A percentile compares a stretch with the other conserved stretches of the same genome.
Evolutionary conservation across 1,284 basidiomycete genomes (phyloP).

Genomic region (Mycosarcoma mackinlayi): DNA sequence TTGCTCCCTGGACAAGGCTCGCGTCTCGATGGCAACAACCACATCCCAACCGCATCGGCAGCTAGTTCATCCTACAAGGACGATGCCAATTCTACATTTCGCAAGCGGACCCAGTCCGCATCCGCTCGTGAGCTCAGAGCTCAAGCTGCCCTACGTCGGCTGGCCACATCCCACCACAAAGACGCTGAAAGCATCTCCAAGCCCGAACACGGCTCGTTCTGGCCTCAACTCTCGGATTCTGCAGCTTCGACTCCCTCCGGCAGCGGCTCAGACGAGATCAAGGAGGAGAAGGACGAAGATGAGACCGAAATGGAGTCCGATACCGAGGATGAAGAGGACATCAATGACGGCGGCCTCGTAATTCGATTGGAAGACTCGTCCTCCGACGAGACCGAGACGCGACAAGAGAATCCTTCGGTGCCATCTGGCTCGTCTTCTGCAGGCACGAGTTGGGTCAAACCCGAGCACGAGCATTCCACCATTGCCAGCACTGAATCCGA

Average conservation of each 20-base stretch:
- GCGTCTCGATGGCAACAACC: conserved; percentile 51
- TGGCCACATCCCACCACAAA: conserved; percentile 19
- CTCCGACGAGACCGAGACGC: conserved; percentile 8
- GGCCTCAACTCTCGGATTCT: conserved; percentile 3
- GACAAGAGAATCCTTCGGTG: neutral
- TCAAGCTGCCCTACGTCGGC: conserved; percentile 39
- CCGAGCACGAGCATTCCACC: conserved; percentile 25
- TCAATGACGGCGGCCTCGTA: conserved; percentile 17
- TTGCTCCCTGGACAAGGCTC: conserved; percentile 43
- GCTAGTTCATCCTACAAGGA: conserved; percentile 35
- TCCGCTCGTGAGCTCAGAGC: conserved; percentile 45
- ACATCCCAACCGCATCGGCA: conserved; percentile 42
- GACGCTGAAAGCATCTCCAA: neutral
- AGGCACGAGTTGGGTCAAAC: conserved; percentile 9
- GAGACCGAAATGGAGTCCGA: conserved; percentile 20
- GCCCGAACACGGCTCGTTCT: neutral
- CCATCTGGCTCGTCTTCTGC: neutral
- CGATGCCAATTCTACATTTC: conserved; percentile 58
- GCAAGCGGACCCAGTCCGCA: conserved; percentile 44
- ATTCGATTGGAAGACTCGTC: conserved; percentile 33
- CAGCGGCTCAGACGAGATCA: neutral
- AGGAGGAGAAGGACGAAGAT: conserved; percentile 20
- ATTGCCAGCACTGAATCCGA: conserved; percentile 35
- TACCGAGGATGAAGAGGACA: conserved; percentile 28
- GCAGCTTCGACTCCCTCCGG: conserved; percentile 1